Evolutionary conservation across 2,329 filamentous ascomycete genomes (phyloP), one percentile per base, ranked within the genome.

Genomic region (Aspergillus unguis): DNA sequence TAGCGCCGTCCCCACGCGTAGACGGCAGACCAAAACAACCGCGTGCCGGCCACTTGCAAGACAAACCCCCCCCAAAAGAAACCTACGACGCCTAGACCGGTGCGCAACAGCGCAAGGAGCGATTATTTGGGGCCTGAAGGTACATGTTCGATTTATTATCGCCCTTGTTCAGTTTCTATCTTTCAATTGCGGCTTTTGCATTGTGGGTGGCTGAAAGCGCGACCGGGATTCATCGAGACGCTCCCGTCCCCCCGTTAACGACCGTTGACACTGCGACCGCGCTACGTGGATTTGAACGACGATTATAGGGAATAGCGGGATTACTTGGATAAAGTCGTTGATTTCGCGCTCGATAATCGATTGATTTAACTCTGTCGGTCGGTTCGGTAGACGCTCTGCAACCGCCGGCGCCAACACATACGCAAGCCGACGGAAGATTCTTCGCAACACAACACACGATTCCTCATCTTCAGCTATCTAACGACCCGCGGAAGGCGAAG

Each of bases 11-110:
- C 65, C 65, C 68, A 69, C 68, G 66, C 68, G 67, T 62, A 66
- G 33, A n/a, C 64, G 61, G 69, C 67, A 62, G 60, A 70, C 68
- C 68, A 70, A 71, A 71, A 70, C 67, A 71, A 71, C 66, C 66
- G 68, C 67, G 68, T 69, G 66, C 62, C 60, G 53, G 58, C 56
- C 51, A 60, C 57, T 56, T 54, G 45, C 52, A 54, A 57, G 47
- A 55, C 54, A 54, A 58, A 57, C 56, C 50, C 55, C 55, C 55
- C 52, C 52, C 57, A 45, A 53, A 49, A 27, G 52, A 56, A 53
- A 54, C 49, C 29, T 48, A 48, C 17, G 48, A 60, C 55, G 53
- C 54, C 53, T 44, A 29, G 23, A 31, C 50, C 17, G 52, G 50
- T 40, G 51, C 48, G 53, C 56, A 47, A 42, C 58, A 53, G 57